Base-by-base conservation (phyloP, 257 asterid genomes). In the Przewalskia tangutica region DNA sequence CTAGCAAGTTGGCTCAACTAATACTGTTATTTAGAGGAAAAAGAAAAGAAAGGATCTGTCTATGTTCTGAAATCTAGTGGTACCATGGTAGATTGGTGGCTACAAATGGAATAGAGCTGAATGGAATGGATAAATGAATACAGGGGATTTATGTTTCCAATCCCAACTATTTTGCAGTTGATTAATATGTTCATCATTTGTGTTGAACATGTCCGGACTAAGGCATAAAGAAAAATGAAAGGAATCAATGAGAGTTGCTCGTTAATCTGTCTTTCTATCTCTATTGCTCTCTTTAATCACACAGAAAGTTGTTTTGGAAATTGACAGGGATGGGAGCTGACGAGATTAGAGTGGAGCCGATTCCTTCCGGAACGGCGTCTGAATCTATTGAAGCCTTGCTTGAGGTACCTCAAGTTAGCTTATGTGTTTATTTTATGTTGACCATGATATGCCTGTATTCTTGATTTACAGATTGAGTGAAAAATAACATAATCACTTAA, bases 341-440 rank as follows among this genome's bases (percentile, higher is more conserved):
- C 65, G 85, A n/a, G 82, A 83, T 75, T 75, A 23, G 73, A 1
- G 84, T 84, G 46, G 91, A 77, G 40, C 88, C 62, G 60, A 83
- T 83, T 83, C 82, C 82, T 6, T 87, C 68, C 5, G 90, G 67
- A 65, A 80, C 87, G 42, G 53, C 85, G 66, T 13, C 86, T 71
- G 93, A 88, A 10, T 60, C 59, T 79, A 56, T 89, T 44, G 90
- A 88, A 8, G 90, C 89, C 36, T 82, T 90, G 81, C 91, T 90
- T 11, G 92, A 88, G 95, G 93, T 91, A 81, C 77, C 62, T 75
- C 80, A 75, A 50, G 0, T 75, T 75, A 50, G 46, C 62, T 23
- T 50, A 27, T 75, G 60, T 27, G 63, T 7, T 7, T 51, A 16
- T 4, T 75, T 50, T 73, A 27, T n/a, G 63, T 12, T 83, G 12